phyloP scores from a whole-genome alignment of 2,329 filamentous ascomycete genomes.

The Paracoccidioides lutzii region DNA sequence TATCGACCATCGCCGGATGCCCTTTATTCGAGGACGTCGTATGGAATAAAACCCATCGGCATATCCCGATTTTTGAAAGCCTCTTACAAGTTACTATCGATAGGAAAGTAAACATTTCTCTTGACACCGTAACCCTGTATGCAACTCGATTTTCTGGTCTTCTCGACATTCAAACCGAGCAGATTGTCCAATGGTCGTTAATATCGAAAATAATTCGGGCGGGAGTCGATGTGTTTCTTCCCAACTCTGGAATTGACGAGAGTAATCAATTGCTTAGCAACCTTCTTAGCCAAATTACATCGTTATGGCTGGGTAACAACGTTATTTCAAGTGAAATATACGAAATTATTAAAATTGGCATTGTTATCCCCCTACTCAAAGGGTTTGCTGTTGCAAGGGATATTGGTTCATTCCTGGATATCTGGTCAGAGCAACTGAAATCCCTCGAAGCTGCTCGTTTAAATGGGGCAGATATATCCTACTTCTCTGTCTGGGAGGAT shows the following conservation, averaged over 20 bases:
- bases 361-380: conserved; percentile 29
- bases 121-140: conserved; percentile 30
- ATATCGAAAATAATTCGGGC: conserved; percentile 30
- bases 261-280: conserved; percentile 25
- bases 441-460: conserved; percentile 23
- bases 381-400: conserved; percentile 31
- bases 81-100: conserved; percentile 28
- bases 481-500: conserved; percentile 34
- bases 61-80: conserved; percentile 23
- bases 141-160: conserved; percentile 28
- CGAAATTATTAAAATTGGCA: conserved; percentile 23
- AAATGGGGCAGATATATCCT: conserved; percentile 12
- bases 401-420: conserved; percentile 25
- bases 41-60: conserved; percentile 4
- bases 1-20: conserved; percentile 28
- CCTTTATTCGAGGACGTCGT: conserved; percentile 18
- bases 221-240: conserved; percentile 32
- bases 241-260: conserved; percentile 30
- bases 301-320: conserved; percentile 19
- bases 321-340: conserved; percentile 15
- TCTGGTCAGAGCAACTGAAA: conserved; percentile 30
- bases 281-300: conserved; percentile 24
- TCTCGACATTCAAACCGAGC: conserved; percentile 17
- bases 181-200: conserved; percentile 27
- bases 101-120: conserved; percentile 27